A percentile compares a stretch with the other conserved stretches of the same genome.
These are phyloP conservation scores for Mycena vitilis DNA, from an alignment of 768 basidiomycete genomes.

Conservation along the genomic window DNA sequence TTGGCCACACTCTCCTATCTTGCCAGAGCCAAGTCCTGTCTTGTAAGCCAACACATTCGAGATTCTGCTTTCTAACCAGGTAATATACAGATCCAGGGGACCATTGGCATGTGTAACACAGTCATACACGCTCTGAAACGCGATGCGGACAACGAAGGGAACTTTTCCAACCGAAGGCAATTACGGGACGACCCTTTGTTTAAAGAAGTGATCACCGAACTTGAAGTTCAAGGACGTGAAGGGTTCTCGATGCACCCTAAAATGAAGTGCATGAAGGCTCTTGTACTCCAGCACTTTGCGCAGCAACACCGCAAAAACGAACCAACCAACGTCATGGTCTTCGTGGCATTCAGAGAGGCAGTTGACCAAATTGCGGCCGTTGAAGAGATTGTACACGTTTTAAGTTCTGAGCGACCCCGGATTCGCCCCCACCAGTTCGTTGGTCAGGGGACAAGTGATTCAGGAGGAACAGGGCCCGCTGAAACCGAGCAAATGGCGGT, in stretches of 20 bases:
- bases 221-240: slow-evolving; percentile 64
- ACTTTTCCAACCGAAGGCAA: slow-evolving; percentile 60
- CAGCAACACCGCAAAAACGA: slow-evolving; percentile 57
- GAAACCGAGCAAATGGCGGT: slow-evolving; percentile 95
- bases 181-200: slow-evolving; percentile 68
- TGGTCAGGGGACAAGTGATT: slow-evolving; percentile 88
- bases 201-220: slow-evolving; percentile 72
- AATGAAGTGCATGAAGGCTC: slow-evolving; percentile 82
- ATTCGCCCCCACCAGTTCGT: slow-evolving; percentile 89
- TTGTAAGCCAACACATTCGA: slow-evolving; percentile 67
- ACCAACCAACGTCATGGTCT: slow-evolving; percentile 91
- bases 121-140: slow-evolving; percentile 61
- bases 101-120: slow-evolving; percentile 81
- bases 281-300: slow-evolving; percentile 86
- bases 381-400: too few species aligned
- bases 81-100: slow-evolving; percentile 85
- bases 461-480: slow-evolving; percentile 86
- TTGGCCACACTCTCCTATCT: slow-evolving; percentile 65
- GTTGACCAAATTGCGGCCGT: slow-evolving; percentile 94
- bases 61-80: slow-evolving; percentile 5
- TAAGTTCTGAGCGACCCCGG: slow-evolving; percentile 81
- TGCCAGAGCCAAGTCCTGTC: slow-evolving; percentile 88
- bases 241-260: slow-evolving; percentile 87
- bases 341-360: slow-evolving; percentile 88
- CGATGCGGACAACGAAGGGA: slow-evolving; percentile 42